Evolutionary conservation across 73 alveolate genomes (phyloP).

Genomic region (Diophrys appendiculata): DNA sequence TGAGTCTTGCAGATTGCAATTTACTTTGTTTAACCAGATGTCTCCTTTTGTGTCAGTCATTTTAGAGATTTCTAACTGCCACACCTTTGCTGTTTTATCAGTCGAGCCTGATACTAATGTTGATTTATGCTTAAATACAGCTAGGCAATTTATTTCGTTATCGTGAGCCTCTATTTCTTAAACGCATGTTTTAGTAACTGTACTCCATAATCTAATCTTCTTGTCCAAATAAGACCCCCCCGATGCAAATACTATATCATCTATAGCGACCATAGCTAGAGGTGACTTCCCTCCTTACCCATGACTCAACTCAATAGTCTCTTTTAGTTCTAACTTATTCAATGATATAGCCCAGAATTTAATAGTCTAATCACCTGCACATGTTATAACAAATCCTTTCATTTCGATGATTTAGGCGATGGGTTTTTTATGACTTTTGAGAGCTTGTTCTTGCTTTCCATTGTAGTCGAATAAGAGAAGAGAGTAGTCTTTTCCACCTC

Average conservation of each 20-base stretch:
- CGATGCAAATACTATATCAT: background rate
- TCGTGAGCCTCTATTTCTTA: background rate
- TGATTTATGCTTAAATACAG: background rate
- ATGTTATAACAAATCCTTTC: background rate
- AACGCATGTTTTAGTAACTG: background rate
- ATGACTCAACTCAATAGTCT: background rate
- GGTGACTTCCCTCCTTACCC: background rate
- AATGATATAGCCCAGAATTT: background rate
- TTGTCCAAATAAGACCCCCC: background rate
- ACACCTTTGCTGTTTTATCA: background rate
- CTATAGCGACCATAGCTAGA: background rate
- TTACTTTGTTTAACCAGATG: background rate
- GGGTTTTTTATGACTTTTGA: background rate
- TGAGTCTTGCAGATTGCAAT: background rate
- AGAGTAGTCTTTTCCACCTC: background rate
- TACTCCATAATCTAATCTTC: background rate
- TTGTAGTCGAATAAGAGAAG: background rate
- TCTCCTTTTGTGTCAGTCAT: background rate
- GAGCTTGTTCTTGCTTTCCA: background rate
- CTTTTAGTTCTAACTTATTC: background rate
- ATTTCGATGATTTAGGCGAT: background rate
- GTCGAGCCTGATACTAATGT: background rate
- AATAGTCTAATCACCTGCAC: background rate
- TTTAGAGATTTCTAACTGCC: background rate
- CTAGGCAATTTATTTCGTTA: background rate